These are phyloP conservation scores for Solanum corneliomulleri DNA, from an alignment of 257 asterid genomes.

Conservation along the genomic window DNA sequence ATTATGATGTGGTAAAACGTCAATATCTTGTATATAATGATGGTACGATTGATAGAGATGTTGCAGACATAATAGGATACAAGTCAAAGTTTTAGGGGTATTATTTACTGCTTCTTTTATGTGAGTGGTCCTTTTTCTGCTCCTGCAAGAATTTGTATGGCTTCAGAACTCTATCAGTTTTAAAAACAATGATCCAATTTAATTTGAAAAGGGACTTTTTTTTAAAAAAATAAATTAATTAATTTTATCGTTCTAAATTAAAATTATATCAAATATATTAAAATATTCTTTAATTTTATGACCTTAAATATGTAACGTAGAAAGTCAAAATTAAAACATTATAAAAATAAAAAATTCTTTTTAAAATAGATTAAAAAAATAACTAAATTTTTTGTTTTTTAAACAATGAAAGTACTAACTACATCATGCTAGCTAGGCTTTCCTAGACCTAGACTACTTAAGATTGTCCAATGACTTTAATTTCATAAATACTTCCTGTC, in stretches of 20 bases:
- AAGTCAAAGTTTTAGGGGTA: constrained; percentile 19
- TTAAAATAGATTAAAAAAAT: too few relatives aligned
- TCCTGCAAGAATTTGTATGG: neutral
- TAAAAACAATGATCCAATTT: too few relatives aligned
- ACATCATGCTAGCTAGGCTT: neutral
- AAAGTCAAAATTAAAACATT: too few relatives aligned
- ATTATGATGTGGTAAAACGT: neutral
- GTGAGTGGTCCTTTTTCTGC: neutral
- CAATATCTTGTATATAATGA: neutral
- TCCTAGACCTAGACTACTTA: neutral
- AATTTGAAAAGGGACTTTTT: too few relatives aligned
- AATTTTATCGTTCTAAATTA: too few relatives aligned
- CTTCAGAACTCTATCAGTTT: neutral
- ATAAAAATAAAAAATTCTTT: too few relatives aligned
- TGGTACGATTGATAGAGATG: constrained; percentile 6
- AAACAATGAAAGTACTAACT: neutral
- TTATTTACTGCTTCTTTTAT: neutral
- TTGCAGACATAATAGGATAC: constrained; percentile 11
- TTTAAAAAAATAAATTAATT: too few relatives aligned
- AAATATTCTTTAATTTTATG: too few relatives aligned
- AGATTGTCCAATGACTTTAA: neutral
- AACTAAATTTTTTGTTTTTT: too few relatives aligned
- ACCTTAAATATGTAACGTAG: fast-evolving
- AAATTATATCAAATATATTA: too few relatives aligned
- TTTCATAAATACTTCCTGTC: neutral